phyloP scores from a whole-genome alignment of 108 stramenopile genomes.

The Cyclotella kingstonii region DNA sequence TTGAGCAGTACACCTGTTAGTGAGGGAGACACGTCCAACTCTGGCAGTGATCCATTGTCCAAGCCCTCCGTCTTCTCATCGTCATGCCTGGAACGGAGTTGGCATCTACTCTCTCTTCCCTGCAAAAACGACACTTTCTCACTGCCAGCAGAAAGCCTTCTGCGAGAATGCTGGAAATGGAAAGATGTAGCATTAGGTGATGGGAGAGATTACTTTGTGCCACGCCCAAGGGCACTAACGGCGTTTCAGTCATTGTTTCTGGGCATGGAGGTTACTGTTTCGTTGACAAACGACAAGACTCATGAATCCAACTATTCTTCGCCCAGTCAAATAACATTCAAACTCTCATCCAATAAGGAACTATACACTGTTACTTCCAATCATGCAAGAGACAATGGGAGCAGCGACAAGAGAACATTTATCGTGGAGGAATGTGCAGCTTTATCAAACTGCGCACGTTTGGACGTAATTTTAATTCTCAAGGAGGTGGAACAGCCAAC shows the following conservation, averaged over 20 bases:
- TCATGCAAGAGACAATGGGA: too few species aligned
- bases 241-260: conserved; percentile 52
- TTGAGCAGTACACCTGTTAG: too few species aligned
- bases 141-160: conserved; percentile 24
- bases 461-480: conserved; percentile 54
- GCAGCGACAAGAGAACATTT: neutral
- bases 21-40: too few species aligned
- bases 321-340: neutral
- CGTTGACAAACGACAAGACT: neutral
- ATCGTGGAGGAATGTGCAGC: conserved; percentile 57
- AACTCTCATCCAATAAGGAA: neutral
- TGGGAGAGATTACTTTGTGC: conserved; percentile 81
- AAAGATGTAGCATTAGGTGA: conserved; percentile 76
- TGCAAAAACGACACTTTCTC: conserved; percentile 25
- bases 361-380: too few species aligned
- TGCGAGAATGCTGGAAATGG: conserved; percentile 74
- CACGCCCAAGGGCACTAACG: conserved; percentile 62
- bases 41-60: too few species aligned
- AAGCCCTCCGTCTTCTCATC: too few species aligned
- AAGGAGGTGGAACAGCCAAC: neutral
- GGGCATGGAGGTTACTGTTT: conserved; percentile 25
- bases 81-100: too few species aligned
- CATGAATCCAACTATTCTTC: neutral
- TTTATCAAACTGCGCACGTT: conserved; percentile 75
- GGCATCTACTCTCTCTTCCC: conserved; percentile 38